Evolutionary conservation across 768 basidiomycete genomes (phyloP).

Genomic region (Phaeolepiota aurea): DNA sequence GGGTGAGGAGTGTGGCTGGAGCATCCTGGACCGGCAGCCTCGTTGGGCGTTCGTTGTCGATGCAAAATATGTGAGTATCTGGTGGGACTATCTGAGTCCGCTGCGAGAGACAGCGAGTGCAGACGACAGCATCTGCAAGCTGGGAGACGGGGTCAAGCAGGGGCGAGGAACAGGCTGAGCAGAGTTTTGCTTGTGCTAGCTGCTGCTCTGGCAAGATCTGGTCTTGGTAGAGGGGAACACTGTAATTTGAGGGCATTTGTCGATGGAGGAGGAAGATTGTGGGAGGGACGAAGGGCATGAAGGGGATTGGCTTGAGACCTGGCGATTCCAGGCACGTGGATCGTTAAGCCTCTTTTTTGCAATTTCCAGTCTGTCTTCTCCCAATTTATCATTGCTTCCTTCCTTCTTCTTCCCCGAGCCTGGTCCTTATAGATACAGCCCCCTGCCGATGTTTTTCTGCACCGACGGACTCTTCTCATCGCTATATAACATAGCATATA

Average conservation of each 20-base stretch:
- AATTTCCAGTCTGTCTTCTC: background rate
- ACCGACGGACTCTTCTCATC: no score
- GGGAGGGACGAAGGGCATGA: background rate
- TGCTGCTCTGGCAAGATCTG: slow-evolving; percentile 16
- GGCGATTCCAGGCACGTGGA: slow-evolving; percentile 1
- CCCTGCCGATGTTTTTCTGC: no score
- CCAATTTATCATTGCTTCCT: background rate
- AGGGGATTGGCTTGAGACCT: background rate
- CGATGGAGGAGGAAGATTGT: slow-evolving; percentile 1
- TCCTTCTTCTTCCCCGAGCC: background rate
- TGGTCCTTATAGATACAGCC: background rate
- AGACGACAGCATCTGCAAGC: slow-evolving; percentile 25
- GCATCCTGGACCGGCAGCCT: slow-evolving; percentile 14
- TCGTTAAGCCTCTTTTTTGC: slow-evolving; percentile 5
- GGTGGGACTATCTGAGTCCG: slow-evolving; percentile 4
- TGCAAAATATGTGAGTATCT: slow-evolving; percentile 10
- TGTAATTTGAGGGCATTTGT: slow-evolving; percentile 48
- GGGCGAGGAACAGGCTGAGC: slow-evolving; percentile 33
- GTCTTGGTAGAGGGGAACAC: slow-evolving; percentile 15
- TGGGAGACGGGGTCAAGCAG: slow-evolving; percentile 25
- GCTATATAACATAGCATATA: no score
- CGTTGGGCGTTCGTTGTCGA: slow-evolving; percentile 13
- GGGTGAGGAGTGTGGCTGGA: slow-evolving; percentile 12
- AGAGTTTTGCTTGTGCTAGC: slow-evolving; percentile 31
- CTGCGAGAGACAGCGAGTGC: background rate